These are phyloP conservation scores for Rhodotorula sp. DNA, from an alignment of 1,284 basidiomycete genomes.

Conservation along the genomic window DNA sequence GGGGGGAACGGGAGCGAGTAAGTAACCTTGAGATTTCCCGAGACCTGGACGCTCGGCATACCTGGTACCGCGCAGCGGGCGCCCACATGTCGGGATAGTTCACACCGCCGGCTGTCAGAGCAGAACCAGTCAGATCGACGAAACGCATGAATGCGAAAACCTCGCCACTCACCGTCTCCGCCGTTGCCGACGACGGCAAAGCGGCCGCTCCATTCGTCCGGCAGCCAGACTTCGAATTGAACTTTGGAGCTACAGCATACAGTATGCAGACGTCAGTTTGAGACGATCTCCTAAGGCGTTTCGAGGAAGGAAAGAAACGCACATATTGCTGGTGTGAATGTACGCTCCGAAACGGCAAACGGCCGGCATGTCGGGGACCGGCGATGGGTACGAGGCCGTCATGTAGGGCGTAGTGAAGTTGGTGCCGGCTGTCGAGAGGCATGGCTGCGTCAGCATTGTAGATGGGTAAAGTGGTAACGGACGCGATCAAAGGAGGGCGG, in stretches of 20 bases:
- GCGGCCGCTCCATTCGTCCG: conserved; percentile 36
- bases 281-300: too few relatives aligned
- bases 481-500: too few relatives aligned
- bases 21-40: too few relatives aligned
- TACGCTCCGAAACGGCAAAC: conserved; percentile 39
- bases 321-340: conserved; percentile 27
- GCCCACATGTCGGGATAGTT: conserved; percentile 21
- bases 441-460: background rate
- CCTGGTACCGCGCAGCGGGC: background rate
- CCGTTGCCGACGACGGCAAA: conserved; percentile 42
- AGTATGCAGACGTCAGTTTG: too few relatives aligned
- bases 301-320: too few relatives aligned
- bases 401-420: background rate
- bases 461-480: too few relatives aligned
- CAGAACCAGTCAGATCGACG: too few relatives aligned
- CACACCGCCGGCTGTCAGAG: conserved; percentile 26
- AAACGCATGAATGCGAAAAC: too few relatives aligned
- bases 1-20: too few relatives aligned
- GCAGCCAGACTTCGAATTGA: conserved; percentile 43
- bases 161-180: conserved; percentile 9
- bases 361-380: conserved; percentile 23
- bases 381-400: conserved; percentile 9
- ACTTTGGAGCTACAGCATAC: conserved; percentile 4
- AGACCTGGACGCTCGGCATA: too few relatives aligned
- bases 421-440: conserved; percentile 4